These are phyloP conservation scores for Apiospora sp. DNA, from an alignment of 2,329 filamentous ascomycete species.

Conservation along the genomic window DNA sequence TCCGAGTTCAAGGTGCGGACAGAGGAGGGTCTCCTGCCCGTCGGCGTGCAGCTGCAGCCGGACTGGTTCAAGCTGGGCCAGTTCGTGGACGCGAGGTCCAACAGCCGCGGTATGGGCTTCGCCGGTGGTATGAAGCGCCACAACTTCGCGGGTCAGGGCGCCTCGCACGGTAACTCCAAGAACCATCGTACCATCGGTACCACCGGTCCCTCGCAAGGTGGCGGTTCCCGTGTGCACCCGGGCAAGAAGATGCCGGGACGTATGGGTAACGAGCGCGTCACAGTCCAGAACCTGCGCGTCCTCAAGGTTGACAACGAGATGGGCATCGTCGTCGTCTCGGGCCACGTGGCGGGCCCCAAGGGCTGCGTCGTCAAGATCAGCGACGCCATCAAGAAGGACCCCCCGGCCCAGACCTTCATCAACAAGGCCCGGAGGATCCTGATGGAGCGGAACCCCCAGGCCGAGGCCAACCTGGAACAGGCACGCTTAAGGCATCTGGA, in stretches of 20 bases:
- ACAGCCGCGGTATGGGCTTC: slow-evolving; percentile 88
- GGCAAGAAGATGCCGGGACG: slow-evolving; percentile 98
- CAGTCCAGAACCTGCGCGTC: slow-evolving; percentile 89
- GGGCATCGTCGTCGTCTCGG: slow-evolving; percentile 88
- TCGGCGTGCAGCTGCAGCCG: slow-evolving; percentile 81
- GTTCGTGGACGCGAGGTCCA: slow-evolving; percentile 84
- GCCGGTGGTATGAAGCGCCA: slow-evolving; percentile 98
- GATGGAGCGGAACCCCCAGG: slow-evolving; percentile 56
- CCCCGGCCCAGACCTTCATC: slow-evolving; percentile 58
- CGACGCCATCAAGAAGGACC: slow-evolving; percentile 86
- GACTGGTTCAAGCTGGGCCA: slow-evolving; percentile 92
- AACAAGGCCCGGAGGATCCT: slow-evolving; percentile 53
- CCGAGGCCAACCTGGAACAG: slow-evolving; percentile 54
- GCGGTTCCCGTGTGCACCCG: slow-evolving; percentile 89
- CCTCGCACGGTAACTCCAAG: slow-evolving; percentile 94
- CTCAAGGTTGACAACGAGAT: slow-evolving; percentile 87
- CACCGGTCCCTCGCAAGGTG: slow-evolving; percentile 86
- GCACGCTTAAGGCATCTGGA: slow-evolving; percentile 61
- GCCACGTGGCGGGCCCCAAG: slow-evolving; percentile 87
- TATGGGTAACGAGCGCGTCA: slow-evolving; percentile 91
- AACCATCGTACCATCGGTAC: slow-evolving; percentile 94
- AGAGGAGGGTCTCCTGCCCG: slow-evolving; percentile 73
- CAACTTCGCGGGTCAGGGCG: slow-evolving; percentile 87
- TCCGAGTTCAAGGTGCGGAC: slow-evolving; percentile 87
- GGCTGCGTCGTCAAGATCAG: slow-evolving; percentile 84